These are phyloP conservation scores for Clonostachys byssicola DNA, from an alignment of 2,329 filamentous ascomycete species.

Conservation along the genomic window DNA sequence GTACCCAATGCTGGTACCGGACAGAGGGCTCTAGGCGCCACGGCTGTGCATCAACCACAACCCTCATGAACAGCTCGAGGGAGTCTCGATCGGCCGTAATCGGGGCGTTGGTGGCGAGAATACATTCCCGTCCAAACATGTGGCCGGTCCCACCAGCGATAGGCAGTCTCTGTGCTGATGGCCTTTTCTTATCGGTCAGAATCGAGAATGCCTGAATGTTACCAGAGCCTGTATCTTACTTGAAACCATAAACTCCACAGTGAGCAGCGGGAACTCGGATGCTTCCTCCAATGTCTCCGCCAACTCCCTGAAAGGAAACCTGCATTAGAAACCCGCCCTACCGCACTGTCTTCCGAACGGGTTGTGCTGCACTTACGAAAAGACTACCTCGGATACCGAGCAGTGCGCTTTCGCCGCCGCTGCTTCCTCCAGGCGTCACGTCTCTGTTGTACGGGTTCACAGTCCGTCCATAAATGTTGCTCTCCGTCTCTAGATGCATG, in stretches of 20 bases:
- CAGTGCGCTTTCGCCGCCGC: constrained; percentile 49
- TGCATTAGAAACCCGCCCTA: not conserved
- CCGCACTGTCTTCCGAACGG: not conserved
- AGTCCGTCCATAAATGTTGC: constrained; percentile 59
- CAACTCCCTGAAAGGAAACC: constrained; percentile 19
- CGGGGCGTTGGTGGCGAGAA: constrained; percentile 21
- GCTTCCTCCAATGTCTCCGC: constrained; percentile 35
- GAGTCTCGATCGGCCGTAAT: constrained; percentile 25
- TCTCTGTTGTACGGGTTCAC: constrained; percentile 60
- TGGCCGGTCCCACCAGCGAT: constrained; percentile 12
- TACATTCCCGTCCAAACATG: constrained; percentile 27
- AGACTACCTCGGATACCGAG: constrained; percentile 33
- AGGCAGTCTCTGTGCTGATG: constrained; percentile 21
- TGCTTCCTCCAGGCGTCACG: constrained; percentile 59
- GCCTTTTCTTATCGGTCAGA: constrained; percentile 11
- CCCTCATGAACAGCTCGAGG: constrained; percentile 26
- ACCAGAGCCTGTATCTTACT: constrained; percentile 16
- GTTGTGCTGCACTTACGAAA: constrained; percentile 12
- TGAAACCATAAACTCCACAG: constrained; percentile 27
- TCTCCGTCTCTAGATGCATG: constrained; percentile 29
- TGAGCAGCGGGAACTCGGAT: constrained; percentile 28
- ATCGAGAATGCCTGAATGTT: no score
- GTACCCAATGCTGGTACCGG: constrained; percentile 23
- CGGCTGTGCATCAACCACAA: constrained; percentile 18
- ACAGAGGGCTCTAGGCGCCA: constrained; percentile 25